Evolutionary conservation across 202 grass and related monocot genomes (phyloP), one percentile per base, ranked within the genome.

Genomic region (Alloteropsis angusta): DNA sequence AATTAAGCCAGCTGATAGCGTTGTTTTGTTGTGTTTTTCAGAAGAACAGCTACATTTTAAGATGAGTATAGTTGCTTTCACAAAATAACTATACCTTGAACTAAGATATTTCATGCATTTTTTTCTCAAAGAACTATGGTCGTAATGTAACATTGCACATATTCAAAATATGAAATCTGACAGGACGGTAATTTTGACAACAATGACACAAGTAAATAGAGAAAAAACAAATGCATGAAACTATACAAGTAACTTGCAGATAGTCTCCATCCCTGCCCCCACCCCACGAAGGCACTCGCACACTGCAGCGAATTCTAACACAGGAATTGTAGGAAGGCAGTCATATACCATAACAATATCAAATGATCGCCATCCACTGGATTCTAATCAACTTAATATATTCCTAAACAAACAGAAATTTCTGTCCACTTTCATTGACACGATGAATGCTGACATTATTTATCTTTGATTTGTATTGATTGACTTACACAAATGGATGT

Each of bases 361-460:
- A 60, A 74, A 22, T 68, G 52, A 32, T 54, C 60, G 74, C 25
- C 73, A 46, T 68, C 34, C 45, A 84, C 11, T 22, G n/a, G 37
- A 84, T 75, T 84, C 45, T 68, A 68, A 42, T 52, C 60, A 35
- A 50, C 38, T 58, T 15, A 45, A 72, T 83, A 50, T 41, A 83
- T 58, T 71, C 60, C 17, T 68, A n/a, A 47, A 10, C 13, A 43
- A 42, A 5, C 11, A 57, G 36, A 77, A 38, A 32, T 65, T 80
- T 66, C 23, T 76, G 48, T 77, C n/a, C 86, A 65, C 49, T 53
- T 85, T 72, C 72, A 77, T 85, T 77, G 77, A 81, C 82, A 81
- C 72, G 2, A 58, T 18, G 38, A 50, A 81, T 35, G 9, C 0
- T 13, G 15, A n/a, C 56, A 79, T 65, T 81, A 30, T 70, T 88